Evolutionary conservation across 2,329 filamentous ascomycete species (phyloP), one percentile per base, ranked within the genome.

Genomic region (Drechmeria coniospora): DNA sequence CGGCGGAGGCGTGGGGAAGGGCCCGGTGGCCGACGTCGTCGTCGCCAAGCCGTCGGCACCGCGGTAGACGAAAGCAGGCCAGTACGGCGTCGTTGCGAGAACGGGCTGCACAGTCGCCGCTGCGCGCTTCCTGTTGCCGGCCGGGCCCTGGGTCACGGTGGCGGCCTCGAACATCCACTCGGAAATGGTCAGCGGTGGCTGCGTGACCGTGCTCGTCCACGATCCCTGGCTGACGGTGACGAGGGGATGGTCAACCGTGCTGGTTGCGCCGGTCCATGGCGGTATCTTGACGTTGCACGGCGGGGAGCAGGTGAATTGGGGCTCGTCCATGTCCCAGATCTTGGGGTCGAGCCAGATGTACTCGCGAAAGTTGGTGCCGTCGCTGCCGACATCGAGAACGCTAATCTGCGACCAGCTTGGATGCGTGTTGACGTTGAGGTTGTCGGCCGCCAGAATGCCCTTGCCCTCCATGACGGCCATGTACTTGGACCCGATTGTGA

Each of bases 401-500:
- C 35, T 31, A 8, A 49, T 34, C 21, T 49, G 44, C 6, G 40
- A 42, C 47, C 46, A 49, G 10, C 16, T 21, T 5, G 47, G 47
- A 19, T 51, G 47, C 8, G 18, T 19, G 1, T 44, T 31, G 8
- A 47, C 36, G 26, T 41, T 41, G 5, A 46, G 32, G 29, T 50
- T 49, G 21, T 47, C 44, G 7, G 27, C 21, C 7, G 49, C 43
- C 8, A 14, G 5, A 24, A 51, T 40, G 8, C 30, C 37, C 15
- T 40, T 30, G 11, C 43, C 43, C 25, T 49, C 38, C 16, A 36
- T 34, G 6, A 42, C 34, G 4, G 35, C 32, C 34, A 44, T 44
- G 28, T 50, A 41, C 29, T 42, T 43, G 15, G 47, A 37, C 3
- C 50, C 47, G 7, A 51, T 50, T 7, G 43, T 46, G 8, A 52